Base-by-base conservation (phyloP, 495 filamentous ascomycete species). In the Aspergillus steynii region DNA sequence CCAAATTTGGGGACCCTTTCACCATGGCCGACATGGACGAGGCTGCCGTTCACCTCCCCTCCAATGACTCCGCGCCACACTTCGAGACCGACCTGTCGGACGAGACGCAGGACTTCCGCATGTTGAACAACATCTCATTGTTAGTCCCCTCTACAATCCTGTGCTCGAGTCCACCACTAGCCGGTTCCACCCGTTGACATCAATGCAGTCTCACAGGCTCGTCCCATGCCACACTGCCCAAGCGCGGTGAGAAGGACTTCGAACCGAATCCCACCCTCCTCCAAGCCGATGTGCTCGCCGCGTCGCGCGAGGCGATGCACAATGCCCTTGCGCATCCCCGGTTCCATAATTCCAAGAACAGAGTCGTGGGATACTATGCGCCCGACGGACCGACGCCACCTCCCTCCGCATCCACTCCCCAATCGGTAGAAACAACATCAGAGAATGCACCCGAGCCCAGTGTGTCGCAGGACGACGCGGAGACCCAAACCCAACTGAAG, bases 201-300 rank as follows among this genome's bases (percentile, higher is more conserved):
- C 20, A 25, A 2, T 56, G 3, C 58, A 76, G 73, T 29, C 58
- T 77, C 50, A 64, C 71, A 55, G 77, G 76, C 31, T 61, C 65
- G 45, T 61, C 75, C 29, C 66, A 77, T 49, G 61, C 75, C 6
- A 73, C 76, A 14, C 79, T 93, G 37, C 90, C 90, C 45, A 87
- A 85, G 61, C 89, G 90, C 59, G 95, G 95, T 53, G 90, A 95
- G 69, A 99, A 99, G 72, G 95, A 99, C 78, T 99, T 97, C 73
- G 95, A 97, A 74, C 85, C 90, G 14, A 91, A 98, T 72, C 91
- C 89, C 59, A 98, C 95, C 14, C 78, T 84, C 50, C 85, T 88
- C 57, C 95, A 99, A 74, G 84, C 86, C 63, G 75, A 82, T 55
- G 82, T 88, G 28, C 88, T 99, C 52, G 85, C 86, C 62, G 85